phyloP scores from a whole-genome alignment of 768 basidiomycete species.

The Amanita molliuscula region DNA sequence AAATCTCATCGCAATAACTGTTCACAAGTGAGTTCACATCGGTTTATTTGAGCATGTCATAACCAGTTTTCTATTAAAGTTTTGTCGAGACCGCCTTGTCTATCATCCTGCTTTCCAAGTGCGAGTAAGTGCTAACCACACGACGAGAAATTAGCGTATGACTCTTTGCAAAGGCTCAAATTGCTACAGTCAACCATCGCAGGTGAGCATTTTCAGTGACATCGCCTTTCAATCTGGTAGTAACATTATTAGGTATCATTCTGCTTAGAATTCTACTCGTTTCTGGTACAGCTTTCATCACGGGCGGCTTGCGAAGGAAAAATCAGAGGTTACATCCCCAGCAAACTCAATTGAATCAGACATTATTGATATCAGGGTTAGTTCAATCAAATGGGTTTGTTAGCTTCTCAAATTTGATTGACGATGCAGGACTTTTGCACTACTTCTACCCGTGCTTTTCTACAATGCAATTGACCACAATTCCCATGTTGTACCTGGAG shows the following conservation, averaged over 20 bases:
- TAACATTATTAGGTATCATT: conserved; percentile 41
- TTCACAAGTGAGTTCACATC: conserved; percentile 44
- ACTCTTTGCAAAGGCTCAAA: conserved; percentile 29
- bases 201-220: conserved; percentile 24
- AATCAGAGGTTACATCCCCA: conserved; percentile 61
- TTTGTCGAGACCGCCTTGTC: conserved; percentile 63
- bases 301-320: conserved; percentile 52
- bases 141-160: background rate
- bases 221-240: background rate
- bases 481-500: conserved; percentile 6
- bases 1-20: conserved; percentile 49
- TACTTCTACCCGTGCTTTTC: conserved; percentile 58
- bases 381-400: conserved; percentile 8
- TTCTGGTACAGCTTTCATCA: conserved; percentile 59
- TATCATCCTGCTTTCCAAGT: conserved; percentile 51
- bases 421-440: conserved; percentile 39
- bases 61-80: conserved; percentile 20
- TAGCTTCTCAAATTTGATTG: background rate
- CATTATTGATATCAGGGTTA: conserved; percentile 59
- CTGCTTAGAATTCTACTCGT: conserved; percentile 62
- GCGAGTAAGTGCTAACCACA: conserved; percentile 43
- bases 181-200: conserved; percentile 61
- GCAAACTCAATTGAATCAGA: conserved; percentile 55
- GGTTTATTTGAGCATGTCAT: too few species aligned
- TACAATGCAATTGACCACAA: conserved; percentile 46